Conservation (phyloP, 352 stramenopile genomes). For the Phytophthora hibernalis region DNA sequence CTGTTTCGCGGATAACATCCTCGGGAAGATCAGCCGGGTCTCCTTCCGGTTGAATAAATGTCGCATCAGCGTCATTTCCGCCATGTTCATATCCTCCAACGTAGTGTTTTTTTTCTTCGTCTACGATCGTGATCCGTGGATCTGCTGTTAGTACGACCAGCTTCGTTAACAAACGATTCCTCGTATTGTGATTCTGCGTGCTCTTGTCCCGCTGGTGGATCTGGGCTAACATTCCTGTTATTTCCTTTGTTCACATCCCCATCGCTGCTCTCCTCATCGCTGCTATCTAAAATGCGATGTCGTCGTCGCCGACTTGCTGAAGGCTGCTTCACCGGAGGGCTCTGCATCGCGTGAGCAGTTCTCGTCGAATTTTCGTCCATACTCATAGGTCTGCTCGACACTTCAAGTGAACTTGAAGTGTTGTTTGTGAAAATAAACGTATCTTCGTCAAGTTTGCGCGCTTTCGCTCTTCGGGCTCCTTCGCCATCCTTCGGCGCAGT, state of each 20-base stretch:
- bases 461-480: conserved; percentile 8
- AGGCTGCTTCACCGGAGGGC: conserved; percentile 7
- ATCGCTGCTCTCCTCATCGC: conserved; percentile 43
- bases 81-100: conserved; percentile 78
- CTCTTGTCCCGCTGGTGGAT: conserved; percentile 3
- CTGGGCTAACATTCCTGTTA: conserved; percentile 5
- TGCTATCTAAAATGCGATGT: conserved; percentile 49
- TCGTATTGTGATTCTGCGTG: not conserved
- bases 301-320: conserved; percentile 30
- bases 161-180: not conserved
- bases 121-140: conserved; percentile 1
- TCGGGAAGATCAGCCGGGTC: conserved; percentile 76
- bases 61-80: conserved; percentile 61
- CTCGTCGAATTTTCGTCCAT: not conserved
- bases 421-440: conserved; percentile 19
- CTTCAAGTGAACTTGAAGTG: conserved; percentile 7
- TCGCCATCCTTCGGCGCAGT: conserved; percentile 2
- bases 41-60: conserved; percentile 88
- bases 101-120: conserved; percentile 40
- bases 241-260: conserved; percentile 5
- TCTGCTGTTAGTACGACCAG: not conserved
- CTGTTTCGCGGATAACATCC: conserved; percentile 70
- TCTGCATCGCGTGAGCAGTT: not conserved
- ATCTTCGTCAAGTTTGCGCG: conserved; percentile 22
- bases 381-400: conserved; percentile 16